Evolutionary conservation across 2,329 filamentous ascomycete species (phyloP).

Genomic region (Thielaviopsis euricoi): DNA sequence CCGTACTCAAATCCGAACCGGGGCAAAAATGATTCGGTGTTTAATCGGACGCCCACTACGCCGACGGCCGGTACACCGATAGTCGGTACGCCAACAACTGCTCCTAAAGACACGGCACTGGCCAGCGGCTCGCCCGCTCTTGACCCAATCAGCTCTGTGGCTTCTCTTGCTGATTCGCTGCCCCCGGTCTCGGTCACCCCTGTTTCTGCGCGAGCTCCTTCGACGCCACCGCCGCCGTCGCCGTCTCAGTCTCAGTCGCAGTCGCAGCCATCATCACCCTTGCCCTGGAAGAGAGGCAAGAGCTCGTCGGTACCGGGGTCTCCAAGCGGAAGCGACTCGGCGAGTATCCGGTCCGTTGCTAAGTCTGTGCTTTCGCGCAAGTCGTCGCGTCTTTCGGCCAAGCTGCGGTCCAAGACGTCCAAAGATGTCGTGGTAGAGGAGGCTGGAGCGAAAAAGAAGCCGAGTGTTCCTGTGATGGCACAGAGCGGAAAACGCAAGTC

Average conservation of each 20-base stretch:
- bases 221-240: neutral
- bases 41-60: slow-evolving; percentile 43
- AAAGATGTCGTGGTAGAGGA: neutral
- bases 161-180: slow-evolving; percentile 17
- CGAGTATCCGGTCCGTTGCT: slow-evolving; percentile 38
- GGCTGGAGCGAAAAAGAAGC: neutral
- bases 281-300: slow-evolving; percentile 17
- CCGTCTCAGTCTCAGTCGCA: neutral
- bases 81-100: slow-evolving; percentile 21
- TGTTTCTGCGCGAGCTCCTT: neutral
- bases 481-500: neutral
- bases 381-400: slow-evolving; percentile 18
- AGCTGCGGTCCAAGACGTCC: neutral
- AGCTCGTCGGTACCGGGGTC: slow-evolving; percentile 17
- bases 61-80: slow-evolving; percentile 25
- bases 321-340: slow-evolving; percentile 14
- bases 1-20: slow-evolving; percentile 72
- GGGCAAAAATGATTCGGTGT: slow-evolving; percentile 60
- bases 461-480: neutral
- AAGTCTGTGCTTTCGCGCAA: slow-evolving; percentile 36
- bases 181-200: slow-evolving; percentile 22
- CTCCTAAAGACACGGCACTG: slow-evolving; percentile 11
- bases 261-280: neutral
- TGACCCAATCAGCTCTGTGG: slow-evolving; percentile 23
- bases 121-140: slow-evolving; percentile 31